Percentiles rank a stretch among this genome's conserved stretches.
Evolutionary conservation across 257 asterid genomes (phyloP).

Genomic region (Nicotiana tabacum): DNA sequence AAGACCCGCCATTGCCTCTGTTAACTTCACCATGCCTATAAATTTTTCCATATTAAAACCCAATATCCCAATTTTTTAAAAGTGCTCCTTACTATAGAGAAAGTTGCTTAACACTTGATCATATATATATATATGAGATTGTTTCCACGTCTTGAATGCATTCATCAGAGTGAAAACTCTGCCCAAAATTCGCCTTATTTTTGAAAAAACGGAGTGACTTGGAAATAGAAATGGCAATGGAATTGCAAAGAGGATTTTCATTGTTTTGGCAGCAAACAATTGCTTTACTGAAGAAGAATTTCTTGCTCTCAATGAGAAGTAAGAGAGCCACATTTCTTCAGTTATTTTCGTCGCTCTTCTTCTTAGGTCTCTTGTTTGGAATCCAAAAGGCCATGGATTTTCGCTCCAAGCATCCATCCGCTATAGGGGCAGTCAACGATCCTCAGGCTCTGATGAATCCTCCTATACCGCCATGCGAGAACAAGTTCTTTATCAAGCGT

Average conservation of each 20-base stretch:
- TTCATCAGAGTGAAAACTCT: no score
- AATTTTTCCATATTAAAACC: not conserved
- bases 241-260: constrained; percentile 27
- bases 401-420: not conserved
- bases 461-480: constrained; percentile 38
- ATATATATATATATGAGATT: no score
- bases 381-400: constrained; percentile 7
- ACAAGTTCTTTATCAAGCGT: constrained; percentile 22
- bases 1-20: not conserved
- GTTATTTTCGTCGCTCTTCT: constrained; percentile 32
- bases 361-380: constrained; percentile 27
- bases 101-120: no score
- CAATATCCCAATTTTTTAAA: not conserved
- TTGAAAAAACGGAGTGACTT: not conserved
- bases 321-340: constrained; percentile 24
- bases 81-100: no score
- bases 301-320: constrained; percentile 21
- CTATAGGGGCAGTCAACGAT: constrained; percentile 13
- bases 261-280: constrained; percentile 28
- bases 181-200: no score
- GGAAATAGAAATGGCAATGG: constrained; percentile 12
- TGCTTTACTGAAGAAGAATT: constrained; percentile 36
- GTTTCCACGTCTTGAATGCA: no score
- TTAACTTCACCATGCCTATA: not conserved
- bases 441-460: constrained; percentile 17